These are phyloP conservation scores for Cryphonectria japonica DNA, from an alignment of 2,329 filamentous ascomycete genomes.

Conservation along the genomic window DNA sequence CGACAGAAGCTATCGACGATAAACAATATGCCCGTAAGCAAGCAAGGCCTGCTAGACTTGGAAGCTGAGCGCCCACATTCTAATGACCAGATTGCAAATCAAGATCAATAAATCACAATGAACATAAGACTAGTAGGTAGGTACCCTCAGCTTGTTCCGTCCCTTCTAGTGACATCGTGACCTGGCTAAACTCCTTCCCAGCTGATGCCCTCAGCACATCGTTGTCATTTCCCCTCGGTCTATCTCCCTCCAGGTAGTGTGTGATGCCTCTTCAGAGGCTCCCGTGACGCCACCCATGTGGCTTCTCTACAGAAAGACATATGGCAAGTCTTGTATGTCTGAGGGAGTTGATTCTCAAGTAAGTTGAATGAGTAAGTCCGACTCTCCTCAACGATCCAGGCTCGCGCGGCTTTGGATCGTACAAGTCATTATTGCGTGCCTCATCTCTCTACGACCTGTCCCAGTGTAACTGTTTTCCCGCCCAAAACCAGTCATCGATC, in stretches of 20 bases:
- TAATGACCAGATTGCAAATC: not conserved
- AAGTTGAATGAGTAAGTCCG: not conserved
- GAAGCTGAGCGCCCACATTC: not conserved
- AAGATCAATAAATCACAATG: slow-evolving; percentile 1
- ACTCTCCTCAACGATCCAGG: not conserved
- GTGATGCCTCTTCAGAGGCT: not conserved
- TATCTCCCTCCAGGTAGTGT: not conserved
- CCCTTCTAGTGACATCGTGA: not conserved
- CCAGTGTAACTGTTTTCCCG: not conserved
- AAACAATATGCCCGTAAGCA: not conserved
- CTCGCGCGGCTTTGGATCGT: not conserved
- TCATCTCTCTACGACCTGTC: not conserved
- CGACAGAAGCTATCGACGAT: slow-evolving; percentile 26
- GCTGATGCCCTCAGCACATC: not conserved
- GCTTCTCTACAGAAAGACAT: not conserved
- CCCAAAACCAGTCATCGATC: not conserved
- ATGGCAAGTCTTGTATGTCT: not conserved
- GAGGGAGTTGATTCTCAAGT: not conserved
- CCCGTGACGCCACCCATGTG: not conserved
- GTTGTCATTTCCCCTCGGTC: not conserved
- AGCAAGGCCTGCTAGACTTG: not conserved
- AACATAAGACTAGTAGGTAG: not conserved
- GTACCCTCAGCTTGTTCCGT: not conserved
- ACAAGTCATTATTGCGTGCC: not conserved
- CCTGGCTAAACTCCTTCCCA: slow-evolving; percentile 4